A percentile compares a stretch with the other conserved stretches of the same genome.
phyloP scores from a whole-genome alignment of 768 basidiomycete genomes.

The Coprinopsis cinerea region DNA sequence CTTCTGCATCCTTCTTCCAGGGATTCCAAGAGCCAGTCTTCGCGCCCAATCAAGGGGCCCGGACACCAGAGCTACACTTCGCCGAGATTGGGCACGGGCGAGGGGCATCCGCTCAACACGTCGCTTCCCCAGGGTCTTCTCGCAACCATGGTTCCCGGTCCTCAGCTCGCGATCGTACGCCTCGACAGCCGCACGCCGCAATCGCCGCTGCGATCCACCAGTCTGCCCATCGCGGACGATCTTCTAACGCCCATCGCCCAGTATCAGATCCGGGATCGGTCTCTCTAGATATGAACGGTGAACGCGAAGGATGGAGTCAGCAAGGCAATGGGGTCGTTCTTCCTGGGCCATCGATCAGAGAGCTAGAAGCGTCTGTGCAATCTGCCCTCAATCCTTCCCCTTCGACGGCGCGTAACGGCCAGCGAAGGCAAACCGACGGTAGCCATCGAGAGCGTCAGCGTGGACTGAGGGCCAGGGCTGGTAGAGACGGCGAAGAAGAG shows the following conservation, averaged over 20 bases:
- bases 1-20: slow-evolving; percentile 37
- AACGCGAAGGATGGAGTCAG: not conserved
- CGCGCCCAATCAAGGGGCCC: slow-evolving; percentile 45
- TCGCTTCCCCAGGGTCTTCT: slow-evolving; percentile 12
- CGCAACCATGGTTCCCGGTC: slow-evolving; percentile 5
- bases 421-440: not conserved
- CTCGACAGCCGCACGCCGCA: slow-evolving; percentile 14
- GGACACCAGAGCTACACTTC: slow-evolving; percentile 69
- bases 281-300: not conserved
- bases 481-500: not conserved
- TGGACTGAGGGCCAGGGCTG: not conserved
- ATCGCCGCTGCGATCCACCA: not conserved
- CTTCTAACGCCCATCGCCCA: slow-evolving; percentile 12
- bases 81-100: slow-evolving; percentile 76
- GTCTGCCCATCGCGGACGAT: slow-evolving; percentile 11
- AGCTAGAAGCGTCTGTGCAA: slow-evolving; percentile 32
- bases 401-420: not conserved
- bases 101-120: slow-evolving; percentile 28
- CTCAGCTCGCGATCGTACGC: slow-evolving; percentile 14
- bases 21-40: slow-evolving; percentile 41
- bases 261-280: slow-evolving; percentile 15
- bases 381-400: slow-evolving; percentile 14
- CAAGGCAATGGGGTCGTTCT: too few species aligned
- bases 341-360: slow-evolving; percentile 18
- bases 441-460: not conserved